A percentile compares a stretch with the other conserved stretches of the same genome.
phyloP scores from a whole-genome alignment of 352 stramenopile genomes.

The Globisporangium nunn region DNA sequence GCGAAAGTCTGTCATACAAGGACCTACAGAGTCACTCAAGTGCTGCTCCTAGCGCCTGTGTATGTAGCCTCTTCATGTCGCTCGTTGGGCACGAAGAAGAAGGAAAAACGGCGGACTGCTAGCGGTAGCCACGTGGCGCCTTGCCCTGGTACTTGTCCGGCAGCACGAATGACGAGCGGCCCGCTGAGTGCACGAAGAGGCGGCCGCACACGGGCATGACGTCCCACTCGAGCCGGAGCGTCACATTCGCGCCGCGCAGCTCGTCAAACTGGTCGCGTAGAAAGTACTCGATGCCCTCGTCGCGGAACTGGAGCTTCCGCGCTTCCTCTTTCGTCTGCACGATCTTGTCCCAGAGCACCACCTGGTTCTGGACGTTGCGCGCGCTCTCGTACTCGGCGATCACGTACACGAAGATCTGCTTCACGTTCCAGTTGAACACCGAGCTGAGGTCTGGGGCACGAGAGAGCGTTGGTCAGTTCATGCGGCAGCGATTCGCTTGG shows the following conservation, averaged over 20 bases:
- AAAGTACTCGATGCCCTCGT: conserved; percentile 82
- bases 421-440: conserved; percentile 89
- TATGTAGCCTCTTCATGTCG: neutral
- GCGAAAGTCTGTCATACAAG: too few species aligned
- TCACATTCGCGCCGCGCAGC: conserved; percentile 70
- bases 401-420: conserved; percentile 88
- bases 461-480: neutral
- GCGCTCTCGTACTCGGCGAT: conserved; percentile 69
- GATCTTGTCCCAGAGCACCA: conserved; percentile 86
- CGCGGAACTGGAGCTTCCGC: conserved; percentile 31
- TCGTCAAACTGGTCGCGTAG: conserved; percentile 72
- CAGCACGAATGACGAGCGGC: conserved; percentile 46
- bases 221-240: conserved; percentile 78
- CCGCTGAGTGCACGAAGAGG: conserved; percentile 61
- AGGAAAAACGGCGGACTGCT: neutral
- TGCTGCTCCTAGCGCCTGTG: neutral
- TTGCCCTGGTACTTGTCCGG: conserved; percentile 69
- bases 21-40: too few species aligned
- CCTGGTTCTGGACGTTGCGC: conserved; percentile 63
- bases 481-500: too few species aligned
- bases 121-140: conserved; percentile 15
- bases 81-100: neutral
- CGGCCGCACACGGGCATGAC: conserved; percentile 81
- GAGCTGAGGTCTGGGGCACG: conserved; percentile 53
- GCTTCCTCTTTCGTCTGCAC: conserved; percentile 58